Base-by-base conservation (phyloP, 1,139 yeast genomes). In the Hemisphaericaspora xylanilytica region DNA sequence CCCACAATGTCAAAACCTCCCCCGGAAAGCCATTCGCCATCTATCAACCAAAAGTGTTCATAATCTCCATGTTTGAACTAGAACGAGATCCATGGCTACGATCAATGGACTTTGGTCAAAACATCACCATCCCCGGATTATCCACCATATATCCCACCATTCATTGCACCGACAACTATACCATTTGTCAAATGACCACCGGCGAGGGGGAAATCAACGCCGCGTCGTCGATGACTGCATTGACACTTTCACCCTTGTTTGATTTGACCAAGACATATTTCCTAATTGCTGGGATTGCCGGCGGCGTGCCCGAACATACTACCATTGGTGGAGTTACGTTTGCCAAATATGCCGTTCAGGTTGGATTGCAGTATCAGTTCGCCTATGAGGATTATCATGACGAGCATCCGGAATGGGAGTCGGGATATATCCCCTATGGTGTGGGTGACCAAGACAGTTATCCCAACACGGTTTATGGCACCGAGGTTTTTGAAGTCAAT, bases 191-290 rank as follows among this genome's bases (percentile, higher is more conserved):
- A 53, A 56, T 80, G 42, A 78, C 84, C 35, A 78, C 83, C 12
- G 87, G 86, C 41, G 86, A 81, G 61, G 83, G 81, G 46, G 85
- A 80, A 55, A 75, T 79, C 51, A 81, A 81, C 51, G 86, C 87
- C 32, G 86, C 86, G 18, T 50, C 80, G 28, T 68, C 85, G 28
- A 58, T 80, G 44, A 67, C 77, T 38, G 80, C 86, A 3, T 60
- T 81, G 46, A 56, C 75, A 10, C 64, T 78, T 56, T 67, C 70
- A 40, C 80, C 84, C 29, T 53, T 67, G 44, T 80, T 81, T 48
- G 83, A 81, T 53, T 69, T 80, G 38, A 55, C 79, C 27, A 70
- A 73, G 50, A 78, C 85, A 28, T 80, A 79, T 61, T 80, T 78
- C 66, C 52, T 80, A 49, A 63, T 79, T 46, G 81, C 82, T 29